phyloP scores from a whole-genome alignment of 139 green algal genomes.

The Tetraselmis chui region DNA sequence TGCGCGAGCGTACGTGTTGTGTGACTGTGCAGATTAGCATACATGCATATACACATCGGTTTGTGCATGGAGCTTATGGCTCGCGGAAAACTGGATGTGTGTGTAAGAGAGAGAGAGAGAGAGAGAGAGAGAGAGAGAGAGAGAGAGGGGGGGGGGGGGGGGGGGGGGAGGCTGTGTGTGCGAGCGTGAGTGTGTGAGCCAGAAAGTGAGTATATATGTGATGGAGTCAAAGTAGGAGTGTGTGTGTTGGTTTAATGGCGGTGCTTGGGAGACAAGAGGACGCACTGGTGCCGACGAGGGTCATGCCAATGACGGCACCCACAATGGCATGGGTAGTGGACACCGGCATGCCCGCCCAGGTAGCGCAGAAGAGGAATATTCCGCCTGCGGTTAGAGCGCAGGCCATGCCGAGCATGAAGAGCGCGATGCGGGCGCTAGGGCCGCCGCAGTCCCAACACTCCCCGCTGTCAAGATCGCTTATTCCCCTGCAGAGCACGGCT shows the following conservation, averaged over 20 bases:
- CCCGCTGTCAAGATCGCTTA: constrained; percentile 9
- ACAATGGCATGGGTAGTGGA: constrained; percentile 41
- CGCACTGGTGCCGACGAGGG: constrained; percentile 15
- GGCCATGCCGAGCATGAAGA: constrained; percentile 38
- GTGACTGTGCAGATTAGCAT: no score
- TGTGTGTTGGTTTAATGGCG: background rate
- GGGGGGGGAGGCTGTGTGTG: background rate
- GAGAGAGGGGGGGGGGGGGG: background rate
- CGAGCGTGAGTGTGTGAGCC: background rate
- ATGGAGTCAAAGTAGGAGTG: background rate
- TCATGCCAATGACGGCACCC: constrained; percentile 31
- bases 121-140: background rate
- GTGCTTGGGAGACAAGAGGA: no score
- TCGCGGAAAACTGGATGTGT: no score
- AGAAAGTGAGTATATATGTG: background rate
- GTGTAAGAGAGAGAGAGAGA: background rate
- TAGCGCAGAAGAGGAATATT: constrained; percentile 17
- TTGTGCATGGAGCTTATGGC: no score
- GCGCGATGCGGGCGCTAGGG: constrained; percentile 12
- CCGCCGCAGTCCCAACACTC: constrained; percentile 22
- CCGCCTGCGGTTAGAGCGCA: constrained; percentile 30
- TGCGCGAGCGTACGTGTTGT: no score
- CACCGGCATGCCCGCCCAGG: constrained; percentile 24
- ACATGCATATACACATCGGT: no score
- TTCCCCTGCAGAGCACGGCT: background rate